Percentiles rank a stretch among this genome's conserved stretches.
These are phyloP conservation scores for Trichosporon asahii DNA, from an alignment of 1,284 basidiomycete species.

Conservation along the genomic window DNA sequence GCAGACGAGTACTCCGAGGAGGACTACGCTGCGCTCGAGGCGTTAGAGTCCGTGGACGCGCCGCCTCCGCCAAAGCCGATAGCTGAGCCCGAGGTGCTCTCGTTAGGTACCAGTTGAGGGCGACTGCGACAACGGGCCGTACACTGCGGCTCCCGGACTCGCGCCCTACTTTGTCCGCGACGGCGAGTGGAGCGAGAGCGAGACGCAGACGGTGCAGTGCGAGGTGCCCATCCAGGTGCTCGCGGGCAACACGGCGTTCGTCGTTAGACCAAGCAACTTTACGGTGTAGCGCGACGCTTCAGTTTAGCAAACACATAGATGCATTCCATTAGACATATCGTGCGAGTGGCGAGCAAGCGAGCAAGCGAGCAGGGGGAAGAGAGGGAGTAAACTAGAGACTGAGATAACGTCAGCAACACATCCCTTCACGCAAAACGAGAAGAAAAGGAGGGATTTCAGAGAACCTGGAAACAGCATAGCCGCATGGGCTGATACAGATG, in stretches of 20 bases:
- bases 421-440: background rate
- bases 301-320: constrained; percentile 10
- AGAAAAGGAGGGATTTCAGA: constrained; percentile 24
- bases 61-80: background rate
- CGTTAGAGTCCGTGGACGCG: background rate
- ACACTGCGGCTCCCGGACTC: constrained; percentile 56
- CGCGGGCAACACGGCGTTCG: constrained; percentile 80
- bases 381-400: background rate
- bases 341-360: too few relatives aligned
- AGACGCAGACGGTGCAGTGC: constrained; percentile 80
- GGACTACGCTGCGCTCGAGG: background rate
- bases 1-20: constrained; percentile 4
- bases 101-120: constrained; percentile 33
- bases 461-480: constrained; percentile 40
- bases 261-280: constrained; percentile 39
- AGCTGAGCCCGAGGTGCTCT: constrained; percentile 23
- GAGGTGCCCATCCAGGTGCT: constrained; percentile 83
- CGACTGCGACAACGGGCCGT: constrained; percentile 26
- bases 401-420: background rate
- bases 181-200: constrained; percentile 53
- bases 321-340: constrained; percentile 6
- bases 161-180: constrained; percentile 55
- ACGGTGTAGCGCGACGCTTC: constrained; percentile 21
- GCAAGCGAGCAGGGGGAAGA: too few relatives aligned
- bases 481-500: constrained; percentile 27